Evolutionary conservation across 306 rosid genomes (phyloP), one percentile per base, ranked within the genome.

Genomic region (Prunus armeniaca): DNA sequence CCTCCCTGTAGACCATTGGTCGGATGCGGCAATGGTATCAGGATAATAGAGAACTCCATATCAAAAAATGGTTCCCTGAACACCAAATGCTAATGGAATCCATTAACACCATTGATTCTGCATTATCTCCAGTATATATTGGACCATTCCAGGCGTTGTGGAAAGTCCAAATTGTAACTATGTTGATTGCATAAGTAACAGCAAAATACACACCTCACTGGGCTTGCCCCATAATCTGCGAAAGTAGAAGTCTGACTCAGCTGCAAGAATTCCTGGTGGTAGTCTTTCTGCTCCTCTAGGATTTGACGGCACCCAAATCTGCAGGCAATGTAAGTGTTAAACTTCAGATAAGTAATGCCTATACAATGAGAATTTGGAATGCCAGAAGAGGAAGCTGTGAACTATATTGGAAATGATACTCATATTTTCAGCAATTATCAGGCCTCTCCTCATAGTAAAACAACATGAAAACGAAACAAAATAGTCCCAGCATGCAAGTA

Each of bases 191-290:
- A 52, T 32, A 65, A 56, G 54, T 27, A 62, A 51, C 65, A 49
- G 67, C 62, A 65, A 61, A 76, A 84, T 82, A 80, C 84, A 78
- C 71, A 96, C 98, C 97, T 92, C 99, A 64, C 79, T 86, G 30
- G 98, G 99, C 67, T 86, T 80, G 50, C 99, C 99, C 99, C 99
- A 96, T 85, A 96, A 83, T 86, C 99, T 93, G 58, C 90, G 95
- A 65, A 87, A 85, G 86, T 96, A 89, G 70, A 83, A 86, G 80
- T 96, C 99, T 28, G 99, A 88, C 73, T 88, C 91, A 17, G 97
- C 96, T 68, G 82, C 92, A 76, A 92, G 73, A 75, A 96, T 92
- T 47, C 85, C 88, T 28, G 97, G 97, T 45, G 99, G 91, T 76
- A 96, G 78, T 75, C 87, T 88, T 85, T 96, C 98, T 19, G 98